phyloP scores from a whole-genome alignment of 2,329 filamentous ascomycete species.

The Salinomyces thailandicus region DNA sequence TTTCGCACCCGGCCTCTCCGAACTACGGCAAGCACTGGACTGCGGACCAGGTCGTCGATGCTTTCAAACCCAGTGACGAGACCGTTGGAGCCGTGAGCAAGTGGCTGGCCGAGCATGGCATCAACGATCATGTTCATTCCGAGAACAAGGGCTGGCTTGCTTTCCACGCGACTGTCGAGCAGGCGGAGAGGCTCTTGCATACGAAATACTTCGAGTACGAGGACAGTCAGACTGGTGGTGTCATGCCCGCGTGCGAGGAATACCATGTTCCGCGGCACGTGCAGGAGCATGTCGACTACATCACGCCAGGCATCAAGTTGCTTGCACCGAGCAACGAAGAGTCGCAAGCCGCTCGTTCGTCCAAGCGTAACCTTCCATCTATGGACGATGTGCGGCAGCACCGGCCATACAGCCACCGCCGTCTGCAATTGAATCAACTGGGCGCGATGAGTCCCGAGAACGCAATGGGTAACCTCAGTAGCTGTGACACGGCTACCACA shows the following conservation, averaged over 20 bases:
- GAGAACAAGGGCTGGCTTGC: conserved; percentile 30
- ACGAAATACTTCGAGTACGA: conserved; percentile 51
- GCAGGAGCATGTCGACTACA: conserved; percentile 44
- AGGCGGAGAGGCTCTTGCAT: conserved; percentile 31
- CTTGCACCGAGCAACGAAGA: conserved; percentile 6
- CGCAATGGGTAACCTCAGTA: conserved; percentile 5
- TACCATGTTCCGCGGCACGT: conserved; percentile 43
- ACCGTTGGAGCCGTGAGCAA: conserved; percentile 11
- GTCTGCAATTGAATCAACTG: neutral
- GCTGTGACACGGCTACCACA: conserved; percentile 15
- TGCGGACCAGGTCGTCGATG: conserved; percentile 18
- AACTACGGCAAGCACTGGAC: conserved; percentile 13
- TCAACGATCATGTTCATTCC: conserved; percentile 26
- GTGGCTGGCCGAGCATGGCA: conserved; percentile 18
- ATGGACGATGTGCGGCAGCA: neutral
- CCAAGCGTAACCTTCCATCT: neutral
- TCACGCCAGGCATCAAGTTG: conserved; percentile 46
- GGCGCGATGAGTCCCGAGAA: neutral
- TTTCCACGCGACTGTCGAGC: conserved; percentile 30
- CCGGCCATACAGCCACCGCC: neutral
- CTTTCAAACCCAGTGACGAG: conserved; percentile 19
- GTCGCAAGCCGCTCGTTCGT: neutral
- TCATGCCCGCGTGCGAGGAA: conserved; percentile 22
- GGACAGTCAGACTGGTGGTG: conserved; percentile 32
- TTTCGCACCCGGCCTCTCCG: conserved; percentile 10